phyloP scores from a whole-genome alignment of 306 rosid species.

The Rubus parviflorus region DNA sequence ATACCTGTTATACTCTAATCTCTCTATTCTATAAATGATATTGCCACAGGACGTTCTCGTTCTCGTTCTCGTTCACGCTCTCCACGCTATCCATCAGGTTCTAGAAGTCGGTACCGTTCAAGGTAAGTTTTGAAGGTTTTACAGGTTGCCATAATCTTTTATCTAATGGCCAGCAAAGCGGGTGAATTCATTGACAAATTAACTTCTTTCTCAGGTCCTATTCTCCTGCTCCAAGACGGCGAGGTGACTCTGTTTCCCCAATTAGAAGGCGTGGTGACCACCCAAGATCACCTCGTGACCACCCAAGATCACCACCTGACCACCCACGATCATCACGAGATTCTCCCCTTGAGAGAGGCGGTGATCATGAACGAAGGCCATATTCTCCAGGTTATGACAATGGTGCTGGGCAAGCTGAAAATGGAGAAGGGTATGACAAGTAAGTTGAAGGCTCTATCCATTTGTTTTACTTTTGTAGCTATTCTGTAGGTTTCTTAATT shows the following conservation, averaged over 20 bases:
- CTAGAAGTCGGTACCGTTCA: constrained; percentile 80
- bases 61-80: constrained; percentile 92
- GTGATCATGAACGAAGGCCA: constrained; percentile 58
- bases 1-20: constrained; percentile 1
- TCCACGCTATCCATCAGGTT: constrained; percentile 70
- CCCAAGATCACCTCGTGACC: constrained; percentile 71
- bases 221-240: constrained; percentile 88
- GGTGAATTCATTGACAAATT: constrained; percentile 17
- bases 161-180: neutral
- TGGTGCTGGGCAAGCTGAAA: constrained; percentile 48
- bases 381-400: constrained; percentile 77
- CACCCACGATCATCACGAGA: constrained; percentile 82
- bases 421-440: constrained; percentile 60
- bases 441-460: constrained; percentile 33
- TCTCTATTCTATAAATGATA: constrained; percentile 19
- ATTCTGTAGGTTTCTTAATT: neutral
- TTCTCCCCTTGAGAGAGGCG: constrained; percentile 62
- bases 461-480: neutral
- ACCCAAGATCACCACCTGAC: constrained; percentile 69
- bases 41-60: constrained; percentile 65
- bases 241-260: constrained; percentile 76
- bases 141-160: neutral
- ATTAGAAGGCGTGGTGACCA: constrained; percentile 61
- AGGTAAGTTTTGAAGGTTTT: constrained; percentile 48
- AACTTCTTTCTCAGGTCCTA: constrained; percentile 56